phyloP scores from a whole-genome alignment of 768 basidiomycete species.

The Suillus sp. region DNA sequence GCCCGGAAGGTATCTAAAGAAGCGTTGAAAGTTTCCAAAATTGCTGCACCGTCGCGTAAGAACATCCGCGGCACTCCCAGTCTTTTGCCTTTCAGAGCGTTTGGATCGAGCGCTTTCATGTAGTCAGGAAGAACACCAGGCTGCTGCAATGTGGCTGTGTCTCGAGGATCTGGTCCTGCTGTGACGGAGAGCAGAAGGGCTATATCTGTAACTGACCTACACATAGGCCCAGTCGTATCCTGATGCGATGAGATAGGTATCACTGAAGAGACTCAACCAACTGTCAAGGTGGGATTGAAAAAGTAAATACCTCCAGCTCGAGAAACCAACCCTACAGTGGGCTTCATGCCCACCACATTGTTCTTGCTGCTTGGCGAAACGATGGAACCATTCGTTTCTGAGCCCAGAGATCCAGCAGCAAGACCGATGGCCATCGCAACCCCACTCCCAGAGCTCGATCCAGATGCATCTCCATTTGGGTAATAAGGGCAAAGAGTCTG shows the following conservation, averaged over 20 bases:
- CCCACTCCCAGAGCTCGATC: slow-evolving; percentile 47
- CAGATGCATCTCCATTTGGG: slow-evolving; percentile 42
- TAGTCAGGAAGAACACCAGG: slow-evolving; percentile 57
- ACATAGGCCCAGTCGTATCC: slow-evolving; percentile 61
- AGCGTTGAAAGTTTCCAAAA: slow-evolving; percentile 40
- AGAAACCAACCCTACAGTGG: slow-evolving; percentile 61
- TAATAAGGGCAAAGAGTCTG: slow-evolving; percentile 46
- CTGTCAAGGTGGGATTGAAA: neutral
- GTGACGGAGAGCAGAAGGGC: slow-evolving; percentile 59
- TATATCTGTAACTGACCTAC: slow-evolving; percentile 54
- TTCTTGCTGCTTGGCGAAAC: slow-evolving; percentile 43
- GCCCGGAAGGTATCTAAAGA: slow-evolving; percentile 39
- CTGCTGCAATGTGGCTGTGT: slow-evolving; percentile 43
- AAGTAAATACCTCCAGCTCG: slow-evolving; percentile 51
- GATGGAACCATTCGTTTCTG: slow-evolving; percentile 54
- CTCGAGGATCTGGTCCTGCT: slow-evolving; percentile 44
- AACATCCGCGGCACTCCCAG: slow-evolving; percentile 47
- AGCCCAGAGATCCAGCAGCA: slow-evolving; percentile 44
- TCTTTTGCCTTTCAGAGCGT: slow-evolving; percentile 47
- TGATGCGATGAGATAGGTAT: slow-evolving; percentile 59
- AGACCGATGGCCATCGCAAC: slow-evolving; percentile 46
- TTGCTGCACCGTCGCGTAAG: slow-evolving; percentile 23
- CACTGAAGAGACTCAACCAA: slow-evolving; percentile 35
- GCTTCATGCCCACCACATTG: slow-evolving; percentile 51
- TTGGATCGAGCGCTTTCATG: slow-evolving; percentile 48